Percentiles rank a stretch among this genome's conserved stretches.
These are phyloP conservation scores for Didymella segeticola DNA, from an alignment of 2,329 filamentous ascomycete species.

Conservation along the genomic window DNA sequence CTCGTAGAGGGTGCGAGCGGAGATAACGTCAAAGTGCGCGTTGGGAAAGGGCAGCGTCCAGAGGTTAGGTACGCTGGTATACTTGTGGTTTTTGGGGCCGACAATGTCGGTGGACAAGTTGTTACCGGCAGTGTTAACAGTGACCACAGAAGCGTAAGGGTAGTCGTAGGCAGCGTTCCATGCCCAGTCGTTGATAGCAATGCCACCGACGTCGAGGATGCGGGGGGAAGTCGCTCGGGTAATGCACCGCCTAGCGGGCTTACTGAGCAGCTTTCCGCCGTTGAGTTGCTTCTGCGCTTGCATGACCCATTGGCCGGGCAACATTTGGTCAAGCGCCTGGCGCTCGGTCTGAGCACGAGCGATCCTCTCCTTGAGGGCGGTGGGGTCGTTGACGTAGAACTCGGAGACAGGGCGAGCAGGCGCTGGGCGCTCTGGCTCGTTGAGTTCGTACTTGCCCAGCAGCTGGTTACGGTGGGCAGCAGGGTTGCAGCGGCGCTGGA, in stretches of 20 bases:
- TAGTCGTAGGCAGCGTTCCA: constrained; percentile 91
- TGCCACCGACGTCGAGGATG: constrained; percentile 86
- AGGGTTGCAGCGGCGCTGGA: constrained; percentile 76
- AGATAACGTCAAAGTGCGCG: constrained; percentile 89
- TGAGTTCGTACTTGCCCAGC: constrained; percentile 82
- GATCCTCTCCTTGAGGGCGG: constrained; percentile 66
- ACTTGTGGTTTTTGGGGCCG: constrained; percentile 86
- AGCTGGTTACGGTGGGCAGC: constrained; percentile 80
- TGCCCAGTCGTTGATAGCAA: constrained; percentile 88
- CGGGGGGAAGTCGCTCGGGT: constrained; percentile 69
- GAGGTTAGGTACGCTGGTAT: constrained; percentile 77
- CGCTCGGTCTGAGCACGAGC: constrained; percentile 72
- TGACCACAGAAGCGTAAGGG: constrained; percentile 85
- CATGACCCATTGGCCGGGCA: constrained; percentile 66
- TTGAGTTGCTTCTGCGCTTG: constrained; percentile 67
- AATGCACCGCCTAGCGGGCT: constrained; percentile 50
- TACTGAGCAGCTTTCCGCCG: constrained; percentile 66
- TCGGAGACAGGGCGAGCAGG: constrained; percentile 54
- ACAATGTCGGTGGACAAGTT: constrained; percentile 60
- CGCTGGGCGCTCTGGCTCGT: constrained; percentile 53
- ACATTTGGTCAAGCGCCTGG: constrained; percentile 76
- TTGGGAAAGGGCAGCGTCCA: constrained; percentile 85
- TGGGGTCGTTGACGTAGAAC: constrained; percentile 60
- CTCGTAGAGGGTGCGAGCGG: constrained; percentile 83
- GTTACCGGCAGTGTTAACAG: constrained; percentile 69